Conservation (phyloP, 1,284 basidiomycete species). For the Gomphus bonarii region DNA sequence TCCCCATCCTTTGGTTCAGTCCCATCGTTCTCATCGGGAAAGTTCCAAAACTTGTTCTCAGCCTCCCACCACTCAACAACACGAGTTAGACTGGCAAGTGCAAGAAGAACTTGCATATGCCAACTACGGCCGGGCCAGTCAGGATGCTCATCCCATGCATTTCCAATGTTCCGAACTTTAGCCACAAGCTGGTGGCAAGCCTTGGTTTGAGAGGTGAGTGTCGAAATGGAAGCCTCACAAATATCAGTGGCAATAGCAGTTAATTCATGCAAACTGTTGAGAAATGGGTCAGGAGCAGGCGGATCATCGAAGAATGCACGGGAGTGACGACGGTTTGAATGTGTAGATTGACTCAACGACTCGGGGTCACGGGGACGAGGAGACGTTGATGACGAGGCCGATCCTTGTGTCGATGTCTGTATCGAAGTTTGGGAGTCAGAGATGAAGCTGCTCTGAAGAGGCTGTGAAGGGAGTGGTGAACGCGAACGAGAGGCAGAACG, state of each 20-base stretch:
- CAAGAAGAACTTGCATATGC: constrained; percentile 95
- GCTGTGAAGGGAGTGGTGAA: constrained; percentile 71
- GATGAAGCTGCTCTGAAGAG: constrained; percentile 22
- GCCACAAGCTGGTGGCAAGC: constrained; percentile 82
- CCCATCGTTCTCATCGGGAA: constrained; percentile 74
- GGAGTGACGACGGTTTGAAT: constrained; percentile 58
- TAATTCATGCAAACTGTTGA: constrained; percentile 85
- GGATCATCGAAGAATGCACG: constrained; percentile 70
- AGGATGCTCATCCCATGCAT: constrained; percentile 93
- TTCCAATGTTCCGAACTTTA: constrained; percentile 84
- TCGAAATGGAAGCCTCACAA: constrained; percentile 78
- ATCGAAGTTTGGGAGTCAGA: constrained; percentile 20
- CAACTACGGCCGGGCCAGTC: constrained; percentile 97
- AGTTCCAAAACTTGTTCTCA: constrained; percentile 99
- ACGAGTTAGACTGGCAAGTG: constrained; percentile 91
- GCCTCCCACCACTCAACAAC: constrained; percentile 99
- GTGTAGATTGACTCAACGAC: constrained; percentile 31
- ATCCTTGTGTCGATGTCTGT: constrained; percentile 35
- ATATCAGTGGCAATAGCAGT: constrained; percentile 94
- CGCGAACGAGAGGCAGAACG: constrained; percentile 92
- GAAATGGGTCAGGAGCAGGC: constrained; percentile 64
- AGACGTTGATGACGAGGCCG: constrained; percentile 41
- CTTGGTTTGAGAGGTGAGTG: constrained; percentile 79
- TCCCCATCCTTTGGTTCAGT: constrained; percentile 63
- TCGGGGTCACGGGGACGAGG: constrained; percentile 23